Evolutionary conservation across 306 rosid genomes (phyloP), one percentile per base, ranked within the genome.

Genomic region (Fragaria nilgerrensis): DNA sequence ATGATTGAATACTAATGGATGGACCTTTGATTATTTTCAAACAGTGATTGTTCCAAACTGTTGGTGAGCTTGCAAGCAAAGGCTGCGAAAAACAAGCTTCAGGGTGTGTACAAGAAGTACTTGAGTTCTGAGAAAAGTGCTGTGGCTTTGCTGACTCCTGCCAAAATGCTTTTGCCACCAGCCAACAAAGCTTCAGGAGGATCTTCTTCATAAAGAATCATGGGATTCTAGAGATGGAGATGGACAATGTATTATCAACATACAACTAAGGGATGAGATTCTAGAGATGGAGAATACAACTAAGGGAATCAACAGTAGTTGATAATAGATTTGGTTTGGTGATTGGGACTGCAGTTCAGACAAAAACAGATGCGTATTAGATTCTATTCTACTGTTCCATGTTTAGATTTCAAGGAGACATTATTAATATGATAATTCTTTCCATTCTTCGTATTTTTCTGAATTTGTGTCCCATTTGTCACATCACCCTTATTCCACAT

Each of bases 91-190:
- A 83, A 75, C 49, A 91, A 84, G 85, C 92, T 91, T 37, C 88
- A 83, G 80, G 92, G 82, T 66, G 86, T 91, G 23, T 80, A 36
- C 61, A 83, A 74, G 49, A 94, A 91, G 75, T 94, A 88, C 84
- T 79, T 89, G 12, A 83, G 78, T 27, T 69, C 86, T 2, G 79
- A 86, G 59, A 77, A 80, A 78, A 90, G 90, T 20, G 82, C 90
- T 11, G 98, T 94, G 15, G 93, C 98, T 5, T 37, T 81, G 72
- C 79, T 87, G 72, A 80, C 93, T 67, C 90, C 97, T 3, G 94
- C 98, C 14, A 87, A 86, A 20, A 48, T 70, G 68, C 89, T 90
- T 75, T 9, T 93, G 79, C 75, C 82, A 36, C 70, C 70, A 36
- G 44, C 25, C n/a, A 65, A 36, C n/a, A 65, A 36, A 36, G 23